A percentile compares a stretch with the other conserved stretches of the same genome.
These are phyloP conservation scores for Pyrenophora teres DNA, from an alignment of 2,329 filamentous ascomycete genomes.

Conservation along the genomic window DNA sequence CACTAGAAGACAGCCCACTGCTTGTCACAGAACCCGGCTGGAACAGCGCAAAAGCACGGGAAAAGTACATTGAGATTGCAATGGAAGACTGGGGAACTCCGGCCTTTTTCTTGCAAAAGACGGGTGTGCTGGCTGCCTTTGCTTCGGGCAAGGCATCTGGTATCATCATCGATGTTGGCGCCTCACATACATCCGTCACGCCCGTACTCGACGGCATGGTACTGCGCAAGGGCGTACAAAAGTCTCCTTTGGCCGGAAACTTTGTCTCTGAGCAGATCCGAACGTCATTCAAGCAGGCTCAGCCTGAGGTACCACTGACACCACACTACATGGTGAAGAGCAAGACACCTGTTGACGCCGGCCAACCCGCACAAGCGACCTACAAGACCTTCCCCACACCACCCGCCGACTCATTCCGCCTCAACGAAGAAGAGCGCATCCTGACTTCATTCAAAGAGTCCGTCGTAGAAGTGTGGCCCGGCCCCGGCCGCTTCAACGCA, in stretches of 20 bases:
- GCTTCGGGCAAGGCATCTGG: conserved; percentile 91
- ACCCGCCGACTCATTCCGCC: conserved; percentile 72
- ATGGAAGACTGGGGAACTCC: conserved; percentile 97
- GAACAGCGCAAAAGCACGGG: conserved; percentile 84
- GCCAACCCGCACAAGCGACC: conserved; percentile 75
- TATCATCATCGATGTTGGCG: conserved; percentile 89
- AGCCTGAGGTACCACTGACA: conserved; percentile 73
- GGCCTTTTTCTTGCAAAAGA: conserved; percentile 90
- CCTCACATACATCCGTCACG: conserved; percentile 84
- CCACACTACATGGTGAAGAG: conserved; percentile 87
- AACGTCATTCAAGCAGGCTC: conserved; percentile 69
- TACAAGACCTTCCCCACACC: conserved; percentile 70
- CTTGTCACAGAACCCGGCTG: conserved; percentile 93
- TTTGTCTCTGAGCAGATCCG: conserved; percentile 91
- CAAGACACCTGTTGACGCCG: conserved; percentile 87
- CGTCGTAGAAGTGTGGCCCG: conserved; percentile 90
- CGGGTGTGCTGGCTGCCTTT: conserved; percentile 88
- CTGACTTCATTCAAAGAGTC: conserved; percentile 97
- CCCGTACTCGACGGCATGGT: conserved; percentile 95
- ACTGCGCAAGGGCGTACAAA: conserved; percentile 82
- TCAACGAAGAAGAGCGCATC: conserved; percentile 88
- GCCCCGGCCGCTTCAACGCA: conserved; percentile 68
- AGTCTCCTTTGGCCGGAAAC: conserved; percentile 82
- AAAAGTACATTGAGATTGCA: conserved; percentile 93
- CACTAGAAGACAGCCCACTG: conserved; percentile 85